Evolutionary conservation across 192 early-diverging fungal species (phyloP), one percentile per base, ranked within the genome.

Genomic region (Rhizophagus prolifer): DNA sequence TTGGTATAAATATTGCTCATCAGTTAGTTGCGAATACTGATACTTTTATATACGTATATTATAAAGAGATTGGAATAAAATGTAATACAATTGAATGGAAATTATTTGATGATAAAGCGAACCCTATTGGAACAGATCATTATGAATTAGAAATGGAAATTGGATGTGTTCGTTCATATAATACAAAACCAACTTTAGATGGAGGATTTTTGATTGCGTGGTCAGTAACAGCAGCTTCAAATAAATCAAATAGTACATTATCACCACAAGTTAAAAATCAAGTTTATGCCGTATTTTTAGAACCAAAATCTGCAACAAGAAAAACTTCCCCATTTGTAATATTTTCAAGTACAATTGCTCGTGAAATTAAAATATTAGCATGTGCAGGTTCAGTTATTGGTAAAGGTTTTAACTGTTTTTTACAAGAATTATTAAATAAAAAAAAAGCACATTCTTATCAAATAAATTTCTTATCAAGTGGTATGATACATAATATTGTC

Each of bases 381-480:
- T 65, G 63, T 65, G 16, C 63, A 65, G 63, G 63, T 30, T 65
- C 63, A 31, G 28, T 19, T 30, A 65, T 65, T 30, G 63, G 63
- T 8, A 13, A 30, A 19, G 63, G 63, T 13, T 65, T 65, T 19
- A 65, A 65, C 12, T 65, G 63, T 65, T 65, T 65, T 30, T 65
- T 65, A 19, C 63, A 65, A 30, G 26, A 13, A 65, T 30, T 65
- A 19, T 31, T 65, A 16, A 65, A 65, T 65, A 30, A 26, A 14
- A 31, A 65, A 19, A 30, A 30, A 65, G 16, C 7, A 31, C 30
- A 36, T 16, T 30, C 63, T 31, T 65, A 65, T 30, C 63, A 65
- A 65, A 28, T 65, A 31, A 65, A 25, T 25, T 65, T 65, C 6
- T 65, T 65, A 65, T 65, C 63, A 36, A 65, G 63, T 65, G 63